Base-by-base conservation (phyloP, 768 basidiomycete genomes). In the Suillus clintonianus region DNA sequence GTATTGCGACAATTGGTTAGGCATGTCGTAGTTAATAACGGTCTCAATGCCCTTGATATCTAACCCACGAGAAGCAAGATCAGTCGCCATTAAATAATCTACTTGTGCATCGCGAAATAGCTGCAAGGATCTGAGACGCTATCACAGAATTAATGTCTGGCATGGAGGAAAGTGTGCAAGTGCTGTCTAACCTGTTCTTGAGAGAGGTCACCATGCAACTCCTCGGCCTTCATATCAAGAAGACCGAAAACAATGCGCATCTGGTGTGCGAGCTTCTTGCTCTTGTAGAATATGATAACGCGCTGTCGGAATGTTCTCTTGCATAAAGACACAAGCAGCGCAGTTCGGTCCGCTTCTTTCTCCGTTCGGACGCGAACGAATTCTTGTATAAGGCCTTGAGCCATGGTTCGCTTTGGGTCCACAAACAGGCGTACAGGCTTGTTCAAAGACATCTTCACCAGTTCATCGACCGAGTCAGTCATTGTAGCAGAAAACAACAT, bases 401-500 rank as follows among this genome's bases (percentile, higher is more conserved):
- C 95, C 0, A 92, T 95, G 36, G 84, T 89, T 63, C 90, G 86
- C 74, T 96, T 95, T 9, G 95, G 94, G 72, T 99, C 97, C 24
- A 99, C 96, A 74, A 98, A 98, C 37, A 99, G 83, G 50, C 96
- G 86, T 10, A 96, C 93, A 6, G 97, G 97, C 74, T 91, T 95
- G 74, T 94, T 91, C 56, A 99, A 79, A 14, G 93, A 94, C 84
- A 99, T 90, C 71, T 88, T 89, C 62, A 99, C 92, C 55, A 99
- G 85, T 71, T 95, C 90, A 69, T 97, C 94, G 10, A 99, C 91
- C 1, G 92, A 91, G 76, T 99, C 97, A 5, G 96, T 98, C 92
- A 99, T 99, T 1, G 97, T 99, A 3, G 97, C 97, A 1, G 95
- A 97, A 78, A 99, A 99, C 42, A 99, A 83, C 95, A 99, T 97